phyloP scores from a whole-genome alignment of 2,329 filamentous ascomycete species.

The Colletotrichum lupini region DNA sequence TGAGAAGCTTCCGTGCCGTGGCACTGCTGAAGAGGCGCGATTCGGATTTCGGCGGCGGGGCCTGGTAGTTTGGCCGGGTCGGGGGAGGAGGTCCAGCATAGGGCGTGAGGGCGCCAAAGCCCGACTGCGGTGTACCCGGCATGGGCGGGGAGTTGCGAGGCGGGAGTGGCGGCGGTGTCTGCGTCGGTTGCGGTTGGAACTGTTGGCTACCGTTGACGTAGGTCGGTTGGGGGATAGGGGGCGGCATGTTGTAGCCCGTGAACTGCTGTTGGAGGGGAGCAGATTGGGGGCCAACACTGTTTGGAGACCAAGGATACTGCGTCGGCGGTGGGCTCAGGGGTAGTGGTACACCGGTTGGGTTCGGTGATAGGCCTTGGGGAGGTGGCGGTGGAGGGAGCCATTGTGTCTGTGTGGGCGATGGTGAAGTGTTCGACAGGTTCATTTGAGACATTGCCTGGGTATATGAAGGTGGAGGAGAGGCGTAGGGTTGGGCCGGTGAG shows the following conservation, averaged over 20 bases:
- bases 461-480: conserved; percentile 27
- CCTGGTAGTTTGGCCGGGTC: conserved; percentile 5
- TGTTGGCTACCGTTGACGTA: conserved; percentile 16
- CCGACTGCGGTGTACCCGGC: neutral
- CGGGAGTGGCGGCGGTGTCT: conserved; percentile 15
- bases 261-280: neutral
- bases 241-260: neutral
- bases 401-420: conserved; percentile 1
- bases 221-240: conserved; percentile 12
- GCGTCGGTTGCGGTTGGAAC: neutral
- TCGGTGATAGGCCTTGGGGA: conserved; percentile 5
- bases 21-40: conserved; percentile 45
- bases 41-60: conserved; percentile 9
- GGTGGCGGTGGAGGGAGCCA: conserved; percentile 10
- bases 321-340: conserved; percentile 4
- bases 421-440: neutral
- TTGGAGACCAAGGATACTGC: conserved; percentile 19
- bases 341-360: neutral
- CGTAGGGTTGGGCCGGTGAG: neutral
- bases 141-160: conserved; percentile 8
- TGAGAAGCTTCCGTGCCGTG: conserved; percentile 48
- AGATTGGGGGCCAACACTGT: neutral
- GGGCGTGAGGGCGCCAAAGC: neutral
- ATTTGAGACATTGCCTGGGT: conserved; percentile 1
- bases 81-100: conserved; percentile 20